Evolutionary conservation across 2,329 filamentous ascomycete genomes (phyloP).

Genomic region (Meredithiella fracta): DNA sequence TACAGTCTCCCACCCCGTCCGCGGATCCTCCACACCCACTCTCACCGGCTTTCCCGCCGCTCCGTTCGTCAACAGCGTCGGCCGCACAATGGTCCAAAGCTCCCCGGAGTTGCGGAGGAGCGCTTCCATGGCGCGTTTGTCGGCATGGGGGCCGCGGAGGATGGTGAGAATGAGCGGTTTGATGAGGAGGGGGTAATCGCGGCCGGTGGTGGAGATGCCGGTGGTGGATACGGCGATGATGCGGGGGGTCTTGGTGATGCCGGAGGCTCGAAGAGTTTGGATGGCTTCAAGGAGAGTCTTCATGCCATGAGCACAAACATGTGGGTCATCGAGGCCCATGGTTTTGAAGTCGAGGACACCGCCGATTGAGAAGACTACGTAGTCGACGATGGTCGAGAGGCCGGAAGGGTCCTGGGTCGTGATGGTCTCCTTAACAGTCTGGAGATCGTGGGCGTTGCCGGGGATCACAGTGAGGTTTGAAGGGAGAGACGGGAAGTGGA

Average conservation of each 20-base stretch:
- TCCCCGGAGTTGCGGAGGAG: constrained; percentile 19
- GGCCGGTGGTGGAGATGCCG: constrained; percentile 22
- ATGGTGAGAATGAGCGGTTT: constrained; percentile 28
- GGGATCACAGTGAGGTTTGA: constrained; percentile 25
- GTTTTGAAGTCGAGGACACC: constrained; percentile 20
- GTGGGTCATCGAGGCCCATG: constrained; percentile 27
- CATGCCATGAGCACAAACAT: constrained; percentile 32
- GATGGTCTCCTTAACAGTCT: constrained; percentile 24
- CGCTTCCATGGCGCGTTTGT: constrained; percentile 33
- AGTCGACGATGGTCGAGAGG: constrained; percentile 24
- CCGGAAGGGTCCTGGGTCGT: constrained; percentile 16
- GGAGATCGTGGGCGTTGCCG: constrained; percentile 31
- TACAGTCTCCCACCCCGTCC: constrained; percentile 19
- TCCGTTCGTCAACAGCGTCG: constrained; percentile 22
- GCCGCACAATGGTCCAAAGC: constrained; percentile 24
- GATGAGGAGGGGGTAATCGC: constrained; percentile 29
- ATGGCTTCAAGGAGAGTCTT: constrained; percentile 27
- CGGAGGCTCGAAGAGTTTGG: constrained; percentile 18
- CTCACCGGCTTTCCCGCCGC: constrained; percentile 20
- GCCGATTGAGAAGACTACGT: constrained; percentile 33
- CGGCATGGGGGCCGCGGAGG: constrained; percentile 27
- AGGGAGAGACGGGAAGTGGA: constrained; percentile 20
- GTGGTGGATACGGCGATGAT: constrained; percentile 25
- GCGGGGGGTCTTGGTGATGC: constrained; percentile 20
- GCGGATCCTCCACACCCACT: constrained; percentile 26